phyloP scores from a whole-genome alignment of 2,329 filamentous ascomycete genomes.

The Neofusicoccum ribis region DNA sequence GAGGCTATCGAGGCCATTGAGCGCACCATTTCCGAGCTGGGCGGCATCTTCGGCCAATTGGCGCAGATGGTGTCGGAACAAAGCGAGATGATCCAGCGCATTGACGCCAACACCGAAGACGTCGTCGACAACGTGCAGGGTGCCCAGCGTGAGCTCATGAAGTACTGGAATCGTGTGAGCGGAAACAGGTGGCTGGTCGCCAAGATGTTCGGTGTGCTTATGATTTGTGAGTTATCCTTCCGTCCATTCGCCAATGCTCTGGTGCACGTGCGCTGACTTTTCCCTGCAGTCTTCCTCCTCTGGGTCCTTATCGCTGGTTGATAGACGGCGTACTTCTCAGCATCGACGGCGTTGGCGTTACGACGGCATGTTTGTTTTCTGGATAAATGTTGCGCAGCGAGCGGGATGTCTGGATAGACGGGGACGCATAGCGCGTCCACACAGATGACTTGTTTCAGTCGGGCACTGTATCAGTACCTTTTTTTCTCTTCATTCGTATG shows the following conservation, averaged over 20 bases:
- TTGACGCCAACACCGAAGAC: conserved; percentile 96
- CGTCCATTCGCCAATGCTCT: background rate
- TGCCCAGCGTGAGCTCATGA: conserved; percentile 89
- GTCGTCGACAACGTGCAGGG: conserved; percentile 98
- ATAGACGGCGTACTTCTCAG: conserved; percentile 1
- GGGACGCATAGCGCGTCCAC: background rate
- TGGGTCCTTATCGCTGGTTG: conserved; percentile 68
- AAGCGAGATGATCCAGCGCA: conserved; percentile 95
- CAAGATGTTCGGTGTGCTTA: conserved; percentile 80
- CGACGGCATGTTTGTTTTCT: background rate
- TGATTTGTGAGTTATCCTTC: conserved; percentile 68
- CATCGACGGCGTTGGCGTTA: conserved; percentile 7
- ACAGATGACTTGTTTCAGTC: background rate
- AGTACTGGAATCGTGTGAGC: conserved; percentile 93
- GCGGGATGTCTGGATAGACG: conserved; percentile 2
- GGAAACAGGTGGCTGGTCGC: conserved; percentile 95
- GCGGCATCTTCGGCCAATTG: conserved; percentile 88
- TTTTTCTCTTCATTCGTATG: background rate
- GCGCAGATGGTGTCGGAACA: conserved; percentile 97
- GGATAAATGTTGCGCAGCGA: conserved; percentile 3
- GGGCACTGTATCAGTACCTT: conserved; percentile 9
- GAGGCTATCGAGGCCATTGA: conserved; percentile 98
- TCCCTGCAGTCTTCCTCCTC: conserved; percentile 47
- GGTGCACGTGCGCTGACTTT: conserved; percentile 22
- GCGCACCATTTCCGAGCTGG: conserved; percentile 88